Base-by-base conservation (phyloP, 2,329 filamentous ascomycete genomes). In the Beauveria rudraprayagi region DNA sequence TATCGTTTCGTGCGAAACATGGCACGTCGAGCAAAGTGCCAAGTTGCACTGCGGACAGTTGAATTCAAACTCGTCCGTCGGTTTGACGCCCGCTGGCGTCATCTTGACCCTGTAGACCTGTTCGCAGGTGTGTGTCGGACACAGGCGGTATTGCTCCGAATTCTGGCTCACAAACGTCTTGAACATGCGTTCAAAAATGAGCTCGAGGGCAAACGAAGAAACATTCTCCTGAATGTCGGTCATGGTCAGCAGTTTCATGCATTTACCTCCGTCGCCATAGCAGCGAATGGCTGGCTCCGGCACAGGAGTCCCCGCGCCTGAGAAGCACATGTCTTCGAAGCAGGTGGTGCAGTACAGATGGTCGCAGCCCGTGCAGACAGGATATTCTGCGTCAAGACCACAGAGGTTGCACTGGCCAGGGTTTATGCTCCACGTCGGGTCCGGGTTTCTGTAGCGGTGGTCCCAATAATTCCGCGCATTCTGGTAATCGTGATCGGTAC, bases 241-340 rank as follows among this genome's bases (percentile, higher is more conserved):
- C 26, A 56, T 47, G 14, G 46, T 40, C 6, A 61, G 53, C n/a
- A 61, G 1, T 22, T 28, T 16, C 26, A 28, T 41, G 37, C 60
- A 61, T 14, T 17, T n/a, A 4, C 60, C 60, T 19, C 47, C 55
- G 26, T 56, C 53, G 46, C 60, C 60, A 19, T 61, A 61, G 24
- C 60, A 61, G 19, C 53, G 34, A 10, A 61, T 44, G 46, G 52
- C 60, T 1, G 52, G 60, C 16, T 24, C 46, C 8, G 37, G 46
- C n/a, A 24, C n/a, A 4, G 34, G 30, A 1, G 40, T 56, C 11
- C 30, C 37, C 14, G 60, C 52, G 24, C 46, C 52, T 2, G 47
- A 61, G n/a, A 61, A 47, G n/a, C 60, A 61, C 60, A 61, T 57
- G 60, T 44, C 53, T 17, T 61, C 53, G 19, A 57, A 61, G 53